Evolutionary conservation across 306 rosid genomes (phyloP).

Genomic region (Vigna mungo): DNA sequence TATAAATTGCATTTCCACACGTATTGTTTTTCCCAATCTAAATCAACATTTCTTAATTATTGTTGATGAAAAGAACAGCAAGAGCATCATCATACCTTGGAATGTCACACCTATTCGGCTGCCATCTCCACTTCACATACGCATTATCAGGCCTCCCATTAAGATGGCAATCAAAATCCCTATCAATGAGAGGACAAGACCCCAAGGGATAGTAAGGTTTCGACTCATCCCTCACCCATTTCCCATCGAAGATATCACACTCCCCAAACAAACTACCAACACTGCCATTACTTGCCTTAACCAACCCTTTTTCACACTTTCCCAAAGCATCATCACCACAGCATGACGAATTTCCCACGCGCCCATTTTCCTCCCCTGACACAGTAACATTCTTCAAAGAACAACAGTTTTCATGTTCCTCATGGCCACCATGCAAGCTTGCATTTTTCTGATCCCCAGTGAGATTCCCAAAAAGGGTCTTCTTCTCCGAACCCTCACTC

Average conservation of each 20-base stretch:
- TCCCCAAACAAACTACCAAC: conserved; percentile 43
- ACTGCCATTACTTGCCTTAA: conserved; percentile 13
- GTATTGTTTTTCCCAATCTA: not conserved
- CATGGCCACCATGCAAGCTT: conserved; percentile 34
- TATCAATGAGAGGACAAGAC: conserved; percentile 82
- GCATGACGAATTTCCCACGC: conserved; percentile 32
- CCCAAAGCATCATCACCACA: not conserved
- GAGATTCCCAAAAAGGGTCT: conserved; percentile 41
- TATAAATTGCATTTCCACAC: conserved; percentile 5
- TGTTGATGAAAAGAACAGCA: not conserved
- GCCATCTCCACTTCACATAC: conserved; percentile 91
- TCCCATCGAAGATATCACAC: conserved; percentile 78
- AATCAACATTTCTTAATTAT: not conserved
- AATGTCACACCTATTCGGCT: conserved; percentile 80
- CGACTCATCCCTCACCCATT: conserved; percentile 83
- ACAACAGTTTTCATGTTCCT: no score
- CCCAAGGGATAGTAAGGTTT: conserved; percentile 89
- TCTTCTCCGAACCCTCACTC: conserved; percentile 29
- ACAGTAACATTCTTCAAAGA: conserved; percentile 1
- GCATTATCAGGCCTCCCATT: conserved; percentile 81
- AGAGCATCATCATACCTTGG: conserved; percentile 68
- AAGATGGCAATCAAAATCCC: conserved; percentile 80
- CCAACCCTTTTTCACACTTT: conserved; percentile 24
- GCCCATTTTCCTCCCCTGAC: conserved; percentile 3
- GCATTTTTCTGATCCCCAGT: conserved; percentile 39